phyloP scores from a whole-genome alignment of 768 basidiomycete species.

The Termitomyces sp. region DNA sequence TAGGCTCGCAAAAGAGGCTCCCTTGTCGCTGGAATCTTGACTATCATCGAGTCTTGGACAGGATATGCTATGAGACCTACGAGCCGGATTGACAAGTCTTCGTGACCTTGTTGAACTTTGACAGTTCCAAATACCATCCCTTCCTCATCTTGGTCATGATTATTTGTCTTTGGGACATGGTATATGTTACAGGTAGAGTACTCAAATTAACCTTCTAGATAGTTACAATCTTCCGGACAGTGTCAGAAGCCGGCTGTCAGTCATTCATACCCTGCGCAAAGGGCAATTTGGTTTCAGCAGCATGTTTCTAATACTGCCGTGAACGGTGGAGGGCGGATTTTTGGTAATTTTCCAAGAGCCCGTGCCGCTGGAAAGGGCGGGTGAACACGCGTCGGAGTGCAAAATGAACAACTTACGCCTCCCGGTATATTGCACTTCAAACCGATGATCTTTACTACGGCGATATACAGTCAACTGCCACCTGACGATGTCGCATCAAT shows the following conservation, averaged over 20 bases:
- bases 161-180: background rate
- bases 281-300: constrained; percentile 9
- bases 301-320: constrained; percentile 53
- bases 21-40: background rate
- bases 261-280: background rate
- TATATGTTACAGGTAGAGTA: background rate
- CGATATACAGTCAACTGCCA: constrained; percentile 67
- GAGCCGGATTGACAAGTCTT: constrained; percentile 52
- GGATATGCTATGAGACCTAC: constrained; percentile 79
- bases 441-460: constrained; percentile 53
- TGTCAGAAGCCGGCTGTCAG: background rate
- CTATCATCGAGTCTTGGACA: constrained; percentile 74
- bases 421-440: constrained; percentile 66
- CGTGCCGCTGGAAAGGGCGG: constrained; percentile 39
- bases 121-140: too few species aligned
- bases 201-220: background rate
- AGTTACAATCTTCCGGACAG: background rate
- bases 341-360: constrained; percentile 41
- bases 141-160: background rate
- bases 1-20: constrained; percentile 25
- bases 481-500: constrained; percentile 26
- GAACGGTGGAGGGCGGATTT: constrained; percentile 54
- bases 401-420: constrained; percentile 35
- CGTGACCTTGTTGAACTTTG: background rate
- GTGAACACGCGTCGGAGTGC: background rate